Evolutionary conservation across 139 green algal genomes (phyloP), one percentile per base, ranked within the genome.

Genomic region (Picochlorum costavermella): DNA sequence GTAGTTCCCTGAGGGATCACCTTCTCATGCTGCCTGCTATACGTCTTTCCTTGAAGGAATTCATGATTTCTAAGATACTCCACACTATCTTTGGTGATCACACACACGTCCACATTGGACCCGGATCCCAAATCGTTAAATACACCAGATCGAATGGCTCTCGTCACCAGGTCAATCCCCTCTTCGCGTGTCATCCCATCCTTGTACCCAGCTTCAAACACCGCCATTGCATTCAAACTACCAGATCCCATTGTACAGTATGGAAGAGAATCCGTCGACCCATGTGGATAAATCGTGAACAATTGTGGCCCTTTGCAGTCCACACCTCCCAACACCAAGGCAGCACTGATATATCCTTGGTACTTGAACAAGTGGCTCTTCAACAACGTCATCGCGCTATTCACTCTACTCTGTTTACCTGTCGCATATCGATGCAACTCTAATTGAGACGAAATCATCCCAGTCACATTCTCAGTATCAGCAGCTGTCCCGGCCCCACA

Each of bases 301-400:
- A 99, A 77, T 74, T 99, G 94, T 6, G 94, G 90, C 3, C 94
- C 94, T 16, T 88, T 86, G 58, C 91, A 64, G 69, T 99, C 94
- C 12, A 94, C 80, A 12, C 94, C 94, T 10, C 94, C 94, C 28
- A 99, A 81, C 16, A 99, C 88, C 10, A 99, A 80, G 30, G 94
- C 94, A 10, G 94, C 94, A 44, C 76, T 85, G 8, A 99, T 83
- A 64, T 99, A 83, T 1, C 94, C 94, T 65, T 99, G 94, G 74
- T 99, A 97, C 70, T 77, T 84, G 87, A 98, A 98, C 4, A 99
- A 80, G 66, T 99, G 94, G 29, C 72, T 81, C 76, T 99, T 99
- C 9, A 99, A 76, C 67, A 99, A 76, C 1, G 92, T 98, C 62
- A 97, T 77, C 2, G 92, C 88, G 3, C 89, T 98, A 46, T 96